A percentile compares a stretch with the other conserved stretches of the same genome.
Evolutionary conservation across 768 basidiomycete genomes (phyloP).

Genomic region (Sporobolomyces phaffii): DNA sequence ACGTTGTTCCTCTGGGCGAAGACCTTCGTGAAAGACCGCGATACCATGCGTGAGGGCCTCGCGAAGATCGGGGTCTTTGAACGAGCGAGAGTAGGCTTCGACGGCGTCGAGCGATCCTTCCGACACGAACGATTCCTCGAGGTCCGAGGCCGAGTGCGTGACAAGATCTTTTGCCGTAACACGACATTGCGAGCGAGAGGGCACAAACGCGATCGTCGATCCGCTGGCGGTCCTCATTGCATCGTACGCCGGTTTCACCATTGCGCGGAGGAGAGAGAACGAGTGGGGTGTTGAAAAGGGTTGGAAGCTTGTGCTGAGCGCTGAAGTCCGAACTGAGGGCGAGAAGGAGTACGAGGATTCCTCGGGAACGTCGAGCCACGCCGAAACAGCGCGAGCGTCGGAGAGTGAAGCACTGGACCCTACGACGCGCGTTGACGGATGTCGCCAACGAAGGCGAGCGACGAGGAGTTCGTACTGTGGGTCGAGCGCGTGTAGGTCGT

Average conservation of each 20-base stretch:
- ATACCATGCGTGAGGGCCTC: constrained; percentile 79
- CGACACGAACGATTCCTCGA: constrained; percentile 49
- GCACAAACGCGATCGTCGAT: constrained; percentile 72
- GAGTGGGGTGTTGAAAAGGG: constrained; percentile 84
- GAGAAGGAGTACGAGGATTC: constrained; percentile 64
- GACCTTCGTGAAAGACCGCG: constrained; percentile 74
- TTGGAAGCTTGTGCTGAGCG: constrained; percentile 61
- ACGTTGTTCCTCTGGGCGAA: constrained; percentile 61
- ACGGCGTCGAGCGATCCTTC: constrained; percentile 53
- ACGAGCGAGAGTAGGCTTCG: constrained; percentile 55
- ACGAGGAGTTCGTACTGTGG: constrained; percentile 72
- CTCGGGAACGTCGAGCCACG: constrained; percentile 69
- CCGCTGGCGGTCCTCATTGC: constrained; percentile 54
- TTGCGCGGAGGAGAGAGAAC: constrained; percentile 75
- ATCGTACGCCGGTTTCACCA: constrained; percentile 81
- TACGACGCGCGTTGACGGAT: constrained; percentile 63
- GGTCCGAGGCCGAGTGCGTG: constrained; percentile 74
- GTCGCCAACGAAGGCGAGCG: constrained; percentile 63
- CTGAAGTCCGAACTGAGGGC: constrained; percentile 74
- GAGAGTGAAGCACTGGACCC: constrained; percentile 71
- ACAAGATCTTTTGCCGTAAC: constrained; percentile 73
- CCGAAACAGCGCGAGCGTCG: constrained; percentile 71
- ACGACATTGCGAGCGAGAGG: constrained; percentile 70
- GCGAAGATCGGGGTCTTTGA: constrained; percentile 60
- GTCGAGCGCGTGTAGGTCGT: constrained; percentile 78